These are phyloP conservation scores for Pleurotus platypus DNA, from an alignment of 768 basidiomycete genomes.

Conservation along the genomic window DNA sequence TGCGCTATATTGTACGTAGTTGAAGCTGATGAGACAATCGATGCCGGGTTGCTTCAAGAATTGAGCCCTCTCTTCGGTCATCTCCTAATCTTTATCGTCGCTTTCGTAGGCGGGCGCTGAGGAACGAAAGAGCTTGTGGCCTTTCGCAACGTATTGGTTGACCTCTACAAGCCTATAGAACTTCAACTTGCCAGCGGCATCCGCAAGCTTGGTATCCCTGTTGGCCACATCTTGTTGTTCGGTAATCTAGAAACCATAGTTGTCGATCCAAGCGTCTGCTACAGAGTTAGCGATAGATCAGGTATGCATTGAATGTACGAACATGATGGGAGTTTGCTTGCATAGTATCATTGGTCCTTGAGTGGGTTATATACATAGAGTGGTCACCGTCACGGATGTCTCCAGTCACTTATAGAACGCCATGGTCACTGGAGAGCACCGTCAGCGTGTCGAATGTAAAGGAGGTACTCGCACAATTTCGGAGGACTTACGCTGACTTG, in stretches of 20 bases:
- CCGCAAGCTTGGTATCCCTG: background rate
- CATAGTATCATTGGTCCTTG: no score
- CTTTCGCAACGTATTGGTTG: background rate
- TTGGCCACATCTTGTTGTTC: background rate
- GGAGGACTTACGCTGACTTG: no score
- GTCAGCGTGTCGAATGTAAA: no score
- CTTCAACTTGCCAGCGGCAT: background rate
- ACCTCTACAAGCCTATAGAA: background rate
- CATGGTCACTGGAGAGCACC: no score
- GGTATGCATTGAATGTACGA: no score
- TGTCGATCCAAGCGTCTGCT: no score
- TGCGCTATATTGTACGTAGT: slow-evolving; percentile 11
- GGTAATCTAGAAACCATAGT: background rate
- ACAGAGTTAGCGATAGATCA: no score
- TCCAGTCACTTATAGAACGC: no score
- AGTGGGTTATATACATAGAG: no score
- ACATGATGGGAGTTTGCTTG: no score
- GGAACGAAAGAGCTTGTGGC: background rate
- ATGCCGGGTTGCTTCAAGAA: slow-evolving; percentile 12
- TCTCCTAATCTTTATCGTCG: background rate
- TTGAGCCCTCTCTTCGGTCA: background rate
- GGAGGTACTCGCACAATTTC: no score
- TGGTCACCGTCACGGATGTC: no score
- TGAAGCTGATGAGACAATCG: slow-evolving; percentile 19
- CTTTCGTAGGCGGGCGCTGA: background rate